Evolutionary conservation across 768 basidiomycete genomes (phyloP).

Genomic region (Podaxis mareebaensis): DNA sequence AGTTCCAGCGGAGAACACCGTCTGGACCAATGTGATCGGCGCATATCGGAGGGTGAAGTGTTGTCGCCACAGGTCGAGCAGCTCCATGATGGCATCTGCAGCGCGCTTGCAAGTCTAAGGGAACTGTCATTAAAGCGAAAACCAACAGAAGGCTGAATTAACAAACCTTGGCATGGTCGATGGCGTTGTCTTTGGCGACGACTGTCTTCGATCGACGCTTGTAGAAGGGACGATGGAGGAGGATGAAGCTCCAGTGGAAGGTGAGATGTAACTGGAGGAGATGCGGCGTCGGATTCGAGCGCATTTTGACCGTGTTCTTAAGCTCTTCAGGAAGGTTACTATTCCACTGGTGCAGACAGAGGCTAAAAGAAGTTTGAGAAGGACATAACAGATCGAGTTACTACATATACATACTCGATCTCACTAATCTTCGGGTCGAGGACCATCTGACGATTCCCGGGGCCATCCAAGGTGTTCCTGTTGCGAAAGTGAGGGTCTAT

Average conservation of each 20-base stretch:
- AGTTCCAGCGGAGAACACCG: slow-evolving; percentile 60
- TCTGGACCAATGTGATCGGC: slow-evolving; percentile 59
- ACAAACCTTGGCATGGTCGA: slow-evolving; percentile 54
- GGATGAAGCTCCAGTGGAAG: slow-evolving; percentile 61
- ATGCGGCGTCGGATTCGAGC: slow-evolving; percentile 51
- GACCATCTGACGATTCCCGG: slow-evolving; percentile 36
- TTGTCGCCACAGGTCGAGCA: slow-evolving; percentile 47
- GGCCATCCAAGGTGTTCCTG: slow-evolving; percentile 45
- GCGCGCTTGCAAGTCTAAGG: slow-evolving; percentile 51
- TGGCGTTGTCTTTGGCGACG: slow-evolving; percentile 38
- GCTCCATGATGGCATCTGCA: slow-evolving; percentile 56
- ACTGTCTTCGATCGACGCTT: slow-evolving; percentile 40
- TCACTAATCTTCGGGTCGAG: slow-evolving; percentile 50
- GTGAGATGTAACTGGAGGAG: slow-evolving; percentile 55
- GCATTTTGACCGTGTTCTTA: slow-evolving; percentile 48
- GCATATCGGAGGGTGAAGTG: slow-evolving; percentile 58
- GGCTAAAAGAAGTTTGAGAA: slow-evolving; percentile 25
- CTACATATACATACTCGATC: slow-evolving; percentile 44
- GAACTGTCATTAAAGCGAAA: background rate
- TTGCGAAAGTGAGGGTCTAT: background rate
- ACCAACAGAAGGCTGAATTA: background rate
- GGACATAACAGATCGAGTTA: background rate
- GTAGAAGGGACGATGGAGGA: slow-evolving; percentile 61
- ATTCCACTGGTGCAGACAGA: slow-evolving; percentile 52
- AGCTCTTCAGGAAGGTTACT: slow-evolving; percentile 45